A percentile compares a stretch with the other conserved stretches of the same genome.
Evolutionary conservation across 2,329 filamentous ascomycete genomes (phyloP).

Genomic region (Lasiodiplodia theobromae): DNA sequence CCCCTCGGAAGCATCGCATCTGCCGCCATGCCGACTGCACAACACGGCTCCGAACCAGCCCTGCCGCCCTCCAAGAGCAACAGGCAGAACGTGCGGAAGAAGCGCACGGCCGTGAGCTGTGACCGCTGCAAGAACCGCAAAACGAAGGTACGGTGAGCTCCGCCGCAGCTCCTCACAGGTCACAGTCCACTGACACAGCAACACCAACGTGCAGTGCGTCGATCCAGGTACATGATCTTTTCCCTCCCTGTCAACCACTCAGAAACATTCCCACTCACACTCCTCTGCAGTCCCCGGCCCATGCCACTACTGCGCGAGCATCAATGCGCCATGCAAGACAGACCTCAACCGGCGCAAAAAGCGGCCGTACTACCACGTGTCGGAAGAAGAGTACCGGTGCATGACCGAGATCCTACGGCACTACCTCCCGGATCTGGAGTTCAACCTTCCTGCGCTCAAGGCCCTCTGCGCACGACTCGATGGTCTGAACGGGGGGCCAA

Average conservation of each 20-base stretch:
- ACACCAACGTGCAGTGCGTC: conserved; percentile 44
- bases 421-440: conserved; percentile 46
- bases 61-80: background rate
- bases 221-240: conserved; percentile 43
- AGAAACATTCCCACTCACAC: conserved; percentile 5
- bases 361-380: conserved; percentile 49
- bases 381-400: conserved; percentile 49
- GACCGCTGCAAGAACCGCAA: conserved; percentile 48
- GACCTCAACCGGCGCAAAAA: conserved; percentile 44
- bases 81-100: conserved; percentile 9
- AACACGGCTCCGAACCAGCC: background rate
- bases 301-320: conserved; percentile 48
- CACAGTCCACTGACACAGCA: conserved; percentile 35
- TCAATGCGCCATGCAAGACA: conserved; percentile 44
- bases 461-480: conserved; percentile 34
- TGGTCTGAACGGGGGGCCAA: background rate
- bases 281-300: conserved; percentile 44
- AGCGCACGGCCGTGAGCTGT: conserved; percentile 36
- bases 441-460: conserved; percentile 44
- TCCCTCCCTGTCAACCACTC: background rate
- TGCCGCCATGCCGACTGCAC: conserved; percentile 11
- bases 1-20: conserved; percentile 5
- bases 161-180: too few species aligned
- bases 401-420: conserved; percentile 47
- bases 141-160: conserved; percentile 41